phyloP scores from a whole-genome alignment of 345 rosid genomes.

The Arabidopsis arenosa region DNA sequence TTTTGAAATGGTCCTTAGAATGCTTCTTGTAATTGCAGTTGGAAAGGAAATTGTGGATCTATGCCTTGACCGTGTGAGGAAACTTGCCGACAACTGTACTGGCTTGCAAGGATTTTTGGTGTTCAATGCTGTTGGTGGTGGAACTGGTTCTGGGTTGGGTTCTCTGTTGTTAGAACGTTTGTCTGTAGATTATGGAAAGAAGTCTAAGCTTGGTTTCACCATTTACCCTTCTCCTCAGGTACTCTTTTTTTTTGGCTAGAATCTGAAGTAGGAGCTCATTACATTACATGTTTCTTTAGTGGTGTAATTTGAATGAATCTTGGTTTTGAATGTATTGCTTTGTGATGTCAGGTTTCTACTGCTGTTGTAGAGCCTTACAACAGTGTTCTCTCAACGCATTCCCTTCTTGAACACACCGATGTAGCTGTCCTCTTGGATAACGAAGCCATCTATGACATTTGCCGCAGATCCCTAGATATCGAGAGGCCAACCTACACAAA shows the following conservation, averaged over 20 bases:
- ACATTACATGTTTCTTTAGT: not conserved
- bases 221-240: slow-evolving; percentile 77
- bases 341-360: slow-evolving; percentile 52
- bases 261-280: not conserved
- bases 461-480: slow-evolving; percentile 65
- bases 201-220: slow-evolving; percentile 68
- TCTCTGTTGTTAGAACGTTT: slow-evolving; percentile 63
- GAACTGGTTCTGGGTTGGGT: slow-evolving; percentile 69
- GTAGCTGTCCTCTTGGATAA: slow-evolving; percentile 75
- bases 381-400: slow-evolving; percentile 72
- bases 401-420: slow-evolving; percentile 74
- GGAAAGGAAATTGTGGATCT: slow-evolving; percentile 72
- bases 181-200: slow-evolving; percentile 66
- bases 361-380: slow-evolving; percentile 76
- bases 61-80: slow-evolving; percentile 70
- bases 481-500: slow-evolving; percentile 74
- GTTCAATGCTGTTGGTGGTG: slow-evolving; percentile 72
- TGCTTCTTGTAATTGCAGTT: slow-evolving; percentile 44
- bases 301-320: not conserved
- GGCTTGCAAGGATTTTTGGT: slow-evolving; percentile 72
- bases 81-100: slow-evolving; percentile 66
- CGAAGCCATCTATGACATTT: slow-evolving; percentile 71
- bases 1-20: not conserved
- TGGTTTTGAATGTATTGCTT: not conserved
- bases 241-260: not conserved